Percentiles rank a stretch among this genome's conserved stretches.
Evolutionary conservation across 192 early-diverging fungal species (phyloP).

Genomic region (Oehlia diaphana): DNA sequence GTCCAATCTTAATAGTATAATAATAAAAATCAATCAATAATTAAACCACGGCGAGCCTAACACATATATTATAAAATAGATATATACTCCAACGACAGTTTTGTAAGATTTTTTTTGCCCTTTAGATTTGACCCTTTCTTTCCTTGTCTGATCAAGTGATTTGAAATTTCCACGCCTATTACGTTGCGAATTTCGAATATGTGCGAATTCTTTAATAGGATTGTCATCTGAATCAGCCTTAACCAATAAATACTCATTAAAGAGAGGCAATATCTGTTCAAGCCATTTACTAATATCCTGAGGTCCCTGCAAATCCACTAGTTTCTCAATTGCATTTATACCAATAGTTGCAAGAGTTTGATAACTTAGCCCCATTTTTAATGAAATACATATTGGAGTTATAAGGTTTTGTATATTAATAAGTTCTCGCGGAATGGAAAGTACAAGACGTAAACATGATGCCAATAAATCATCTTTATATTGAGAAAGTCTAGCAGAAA

Average conservation of each 20-base stretch:
- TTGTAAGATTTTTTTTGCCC: not conserved
- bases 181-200: not conserved
- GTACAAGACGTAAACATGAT: slow-evolving; percentile 63
- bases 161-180: not conserved
- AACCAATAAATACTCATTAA: slow-evolving; percentile 68
- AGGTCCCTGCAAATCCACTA: slow-evolving; percentile 39
- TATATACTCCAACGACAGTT: slow-evolving; percentile 6
- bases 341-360: slow-evolving; percentile 61
- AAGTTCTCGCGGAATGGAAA: slow-evolving; percentile 60
- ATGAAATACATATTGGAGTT: slow-evolving; percentile 60
- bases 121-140: not conserved
- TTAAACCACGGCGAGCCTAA: no score
- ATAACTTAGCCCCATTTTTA: slow-evolving; percentile 67
- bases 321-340: slow-evolving; percentile 61
- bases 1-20: not conserved
- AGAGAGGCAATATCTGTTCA: slow-evolving; percentile 53
- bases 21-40: not conserved
- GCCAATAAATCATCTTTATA: slow-evolving; percentile 78
- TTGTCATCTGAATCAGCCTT: slow-evolving; percentile 36
- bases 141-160: not conserved
- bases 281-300: slow-evolving; percentile 36
- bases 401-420: slow-evolving; percentile 49
- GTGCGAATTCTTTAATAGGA: slow-evolving; percentile 18
- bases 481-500: slow-evolving; percentile 59
- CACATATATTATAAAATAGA: not conserved